Evolutionary conservation across 2,329 filamentous ascomycete species (phyloP).

Genomic region (Calonectria pseudoturangicola): DNA sequence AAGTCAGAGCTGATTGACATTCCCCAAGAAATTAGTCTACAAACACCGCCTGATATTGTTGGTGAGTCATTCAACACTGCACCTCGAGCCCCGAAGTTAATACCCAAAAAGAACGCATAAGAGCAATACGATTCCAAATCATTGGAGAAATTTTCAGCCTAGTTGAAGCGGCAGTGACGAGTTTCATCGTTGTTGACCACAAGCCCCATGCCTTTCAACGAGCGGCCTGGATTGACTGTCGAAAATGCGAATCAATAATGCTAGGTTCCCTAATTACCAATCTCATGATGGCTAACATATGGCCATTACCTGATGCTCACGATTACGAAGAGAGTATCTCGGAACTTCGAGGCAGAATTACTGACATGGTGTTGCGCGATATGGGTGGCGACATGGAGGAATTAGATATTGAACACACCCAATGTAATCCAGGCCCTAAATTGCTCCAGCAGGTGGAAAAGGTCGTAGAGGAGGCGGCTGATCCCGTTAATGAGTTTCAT

Average conservation of each 20-base stretch:
- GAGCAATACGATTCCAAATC: constrained; percentile 47
- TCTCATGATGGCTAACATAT: constrained; percentile 55
- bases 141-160: constrained; percentile 50
- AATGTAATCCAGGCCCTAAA: constrained; percentile 47
- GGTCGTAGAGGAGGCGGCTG: constrained; percentile 42
- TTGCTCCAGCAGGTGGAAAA: constrained; percentile 46
- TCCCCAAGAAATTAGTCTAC: background rate
- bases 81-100: background rate
- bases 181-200: constrained; percentile 53
- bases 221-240: constrained; percentile 55
- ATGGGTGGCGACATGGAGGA: constrained; percentile 43
- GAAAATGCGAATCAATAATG: constrained; percentile 60
- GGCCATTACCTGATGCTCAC: constrained; percentile 53
- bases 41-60: constrained; percentile 27
- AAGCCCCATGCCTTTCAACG: constrained; percentile 46
- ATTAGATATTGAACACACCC: constrained; percentile 39
- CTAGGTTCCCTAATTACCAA: constrained; percentile 58
- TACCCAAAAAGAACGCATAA: constrained; percentile 40
- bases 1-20: constrained; percentile 15
- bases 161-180: constrained; percentile 49
- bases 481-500: constrained; percentile 25
- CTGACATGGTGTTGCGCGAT: constrained; percentile 53
- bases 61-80: background rate
- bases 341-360: constrained; percentile 46
- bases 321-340: constrained; percentile 51